phyloP scores from a whole-genome alignment of 169 alveolate species.

The Eimeria praecox region DNA sequence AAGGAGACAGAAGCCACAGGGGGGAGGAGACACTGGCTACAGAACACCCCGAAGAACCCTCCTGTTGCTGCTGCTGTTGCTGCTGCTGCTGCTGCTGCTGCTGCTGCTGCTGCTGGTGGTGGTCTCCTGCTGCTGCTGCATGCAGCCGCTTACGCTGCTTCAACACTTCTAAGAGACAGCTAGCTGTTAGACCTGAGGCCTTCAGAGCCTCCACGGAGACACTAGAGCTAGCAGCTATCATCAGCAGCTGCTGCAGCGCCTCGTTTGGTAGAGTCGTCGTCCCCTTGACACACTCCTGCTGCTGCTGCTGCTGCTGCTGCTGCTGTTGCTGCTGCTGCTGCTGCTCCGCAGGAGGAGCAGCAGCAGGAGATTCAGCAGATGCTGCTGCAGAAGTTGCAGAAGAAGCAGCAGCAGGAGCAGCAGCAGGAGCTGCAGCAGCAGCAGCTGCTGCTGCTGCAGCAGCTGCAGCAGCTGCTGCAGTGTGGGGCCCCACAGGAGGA shows the following conservation, averaged over 20 bases:
- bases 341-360: too few relatives aligned
- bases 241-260: constrained; percentile 54
- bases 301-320: not conserved
- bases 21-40: not conserved
- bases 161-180: constrained; percentile 25
- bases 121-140: not conserved
- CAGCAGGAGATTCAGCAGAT: not conserved
- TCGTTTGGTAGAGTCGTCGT: not conserved
- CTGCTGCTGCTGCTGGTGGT: not conserved
- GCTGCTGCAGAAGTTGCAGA: not conserved
- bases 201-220: constrained; percentile 26
- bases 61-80: not conserved
- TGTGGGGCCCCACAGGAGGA: not conserved
- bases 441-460: not conserved
- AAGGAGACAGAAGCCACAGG: not conserved
- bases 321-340: not conserved
- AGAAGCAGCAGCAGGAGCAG: not conserved
- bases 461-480: not conserved
- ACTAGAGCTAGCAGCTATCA: not conserved
- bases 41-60: too few relatives aligned
- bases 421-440: not conserved
- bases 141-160: constrained; percentile 32
- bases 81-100: not conserved
- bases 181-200: not conserved
- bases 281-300: not conserved